Percentiles rank a stretch among this genome's conserved stretches.
phyloP scores from a whole-genome alignment of 441 rosid species.

The Brassica balearica region DNA sequence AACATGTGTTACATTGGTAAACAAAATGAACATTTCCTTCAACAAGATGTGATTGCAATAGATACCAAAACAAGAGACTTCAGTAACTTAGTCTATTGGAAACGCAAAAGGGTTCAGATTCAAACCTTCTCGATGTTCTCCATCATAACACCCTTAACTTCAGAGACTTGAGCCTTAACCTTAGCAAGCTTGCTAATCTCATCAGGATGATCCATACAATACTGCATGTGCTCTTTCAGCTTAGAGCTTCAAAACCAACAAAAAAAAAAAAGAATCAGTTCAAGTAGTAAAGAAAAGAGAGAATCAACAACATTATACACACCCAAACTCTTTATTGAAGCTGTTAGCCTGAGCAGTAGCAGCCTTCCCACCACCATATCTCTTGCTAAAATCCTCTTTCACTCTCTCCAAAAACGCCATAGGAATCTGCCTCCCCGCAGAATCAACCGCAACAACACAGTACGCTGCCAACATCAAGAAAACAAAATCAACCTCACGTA shows the following conservation, averaged over 20 bases:
- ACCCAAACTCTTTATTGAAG: conserved; percentile 74
- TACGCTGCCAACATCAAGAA: conserved; percentile 53
- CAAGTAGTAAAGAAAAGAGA: background rate
- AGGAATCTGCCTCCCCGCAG: conserved; percentile 75
- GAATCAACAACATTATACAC: background rate
- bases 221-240: conserved; percentile 79
- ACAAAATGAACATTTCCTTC: no score
- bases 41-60: no score
- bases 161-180: conserved; percentile 76
- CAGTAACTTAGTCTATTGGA: background rate
- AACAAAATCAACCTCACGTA: conserved; percentile 15
- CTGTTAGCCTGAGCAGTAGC: conserved; percentile 69
- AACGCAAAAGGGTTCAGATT: background rate
- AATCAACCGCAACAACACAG: conserved; percentile 76
- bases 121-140: conserved; percentile 76
- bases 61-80: background rate
- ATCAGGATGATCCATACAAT: conserved; percentile 76
- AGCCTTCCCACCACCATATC: conserved; percentile 80
- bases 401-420: conserved; percentile 72
- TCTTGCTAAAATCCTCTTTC: conserved; percentile 73
- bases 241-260: conserved; percentile 52
- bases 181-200: conserved; percentile 80
- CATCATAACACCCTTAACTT: conserved; percentile 87
- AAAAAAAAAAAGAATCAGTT: background rate
- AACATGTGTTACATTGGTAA: background rate